phyloP scores from a whole-genome alignment of 768 basidiomycete genomes.

The Hygrocybe coccinea region DNA sequence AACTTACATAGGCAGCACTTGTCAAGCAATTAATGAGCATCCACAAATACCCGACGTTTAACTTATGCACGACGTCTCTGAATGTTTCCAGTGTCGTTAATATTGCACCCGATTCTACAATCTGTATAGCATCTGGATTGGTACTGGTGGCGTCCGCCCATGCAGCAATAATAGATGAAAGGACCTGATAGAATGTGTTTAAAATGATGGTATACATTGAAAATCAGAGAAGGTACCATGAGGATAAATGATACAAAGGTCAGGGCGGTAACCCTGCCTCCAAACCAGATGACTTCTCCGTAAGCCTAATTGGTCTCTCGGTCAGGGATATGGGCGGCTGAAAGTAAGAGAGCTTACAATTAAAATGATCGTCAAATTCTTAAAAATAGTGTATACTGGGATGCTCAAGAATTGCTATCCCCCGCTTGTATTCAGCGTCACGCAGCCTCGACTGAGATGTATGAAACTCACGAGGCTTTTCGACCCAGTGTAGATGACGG shows the following conservation, averaged over 20 bases:
- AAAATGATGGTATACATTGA: not conserved
- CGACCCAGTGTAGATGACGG: slow-evolving; percentile 95
- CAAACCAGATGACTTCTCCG: slow-evolving; percentile 97
- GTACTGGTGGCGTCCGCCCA: slow-evolving; percentile 75
- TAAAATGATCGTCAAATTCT: slow-evolving; percentile 98
- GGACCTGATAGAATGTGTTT: slow-evolving; percentile 45
- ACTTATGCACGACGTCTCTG: slow-evolving; percentile 40
- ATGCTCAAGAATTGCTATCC: slow-evolving; percentile 91
- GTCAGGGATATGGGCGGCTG: slow-evolving; percentile 1
- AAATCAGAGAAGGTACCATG: slow-evolving; percentile 55
- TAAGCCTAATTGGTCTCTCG: slow-evolving; percentile 60
- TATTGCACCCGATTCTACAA: slow-evolving; percentile 31
- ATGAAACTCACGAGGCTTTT: slow-evolving; percentile 79
- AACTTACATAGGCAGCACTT: slow-evolving; percentile 83
- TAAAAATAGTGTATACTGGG: slow-evolving; percentile 98
- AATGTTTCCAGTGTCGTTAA: slow-evolving; percentile 37
- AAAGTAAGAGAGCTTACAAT: slow-evolving; percentile 56
- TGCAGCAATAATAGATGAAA: slow-evolving; percentile 96
- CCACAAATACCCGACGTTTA: slow-evolving; percentile 90
- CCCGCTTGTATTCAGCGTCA: not conserved
- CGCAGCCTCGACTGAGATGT: not conserved
- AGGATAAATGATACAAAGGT: slow-evolving; percentile 87
- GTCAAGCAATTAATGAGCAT: slow-evolving; percentile 90
- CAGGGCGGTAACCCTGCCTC: slow-evolving; percentile 78
- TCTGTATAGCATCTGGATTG: slow-evolving; percentile 34